These are phyloP conservation scores for Periconia sp. DNA, from an alignment of 2,329 filamentous ascomycete genomes.

Conservation along the genomic window DNA sequence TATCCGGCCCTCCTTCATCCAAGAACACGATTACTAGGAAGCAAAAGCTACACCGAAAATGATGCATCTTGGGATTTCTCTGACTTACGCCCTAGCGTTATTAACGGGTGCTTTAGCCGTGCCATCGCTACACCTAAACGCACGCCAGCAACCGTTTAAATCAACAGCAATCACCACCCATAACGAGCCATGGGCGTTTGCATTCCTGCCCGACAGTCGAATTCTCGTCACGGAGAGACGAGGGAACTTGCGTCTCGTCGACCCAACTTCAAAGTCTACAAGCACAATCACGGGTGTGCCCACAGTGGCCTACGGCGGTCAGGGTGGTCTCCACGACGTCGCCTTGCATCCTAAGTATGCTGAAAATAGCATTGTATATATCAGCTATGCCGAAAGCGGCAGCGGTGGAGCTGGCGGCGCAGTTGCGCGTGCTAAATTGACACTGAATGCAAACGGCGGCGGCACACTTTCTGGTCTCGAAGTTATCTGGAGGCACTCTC, in stretches of 20 bases:
- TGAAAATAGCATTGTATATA: slow-evolving; percentile 16
- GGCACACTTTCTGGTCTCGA: slow-evolving; percentile 17
- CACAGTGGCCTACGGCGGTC: slow-evolving; percentile 17
- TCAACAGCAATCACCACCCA: slow-evolving; percentile 16
- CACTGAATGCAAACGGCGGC: slow-evolving; percentile 12
- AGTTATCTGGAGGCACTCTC: slow-evolving; percentile 21
- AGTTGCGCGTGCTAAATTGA: slow-evolving; percentile 16
- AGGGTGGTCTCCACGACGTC: slow-evolving; percentile 19
- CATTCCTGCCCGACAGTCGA: slow-evolving; percentile 19
- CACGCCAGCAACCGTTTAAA: slow-evolving; percentile 19
- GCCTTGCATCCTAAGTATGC: slow-evolving; percentile 19
- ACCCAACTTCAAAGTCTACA: slow-evolving; percentile 12
- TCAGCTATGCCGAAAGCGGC: slow-evolving; percentile 20
- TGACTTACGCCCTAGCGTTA: slow-evolving; percentile 15
- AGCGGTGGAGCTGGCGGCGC: slow-evolving; percentile 15
- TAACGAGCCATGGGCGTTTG: slow-evolving; percentile 18
- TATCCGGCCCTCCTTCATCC: slow-evolving; percentile 5
- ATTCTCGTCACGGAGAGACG: slow-evolving; percentile 17
- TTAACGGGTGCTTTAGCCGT: slow-evolving; percentile 16
- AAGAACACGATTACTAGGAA: slow-evolving; percentile 7
- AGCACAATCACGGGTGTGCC: slow-evolving; percentile 19
- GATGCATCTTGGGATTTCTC: slow-evolving; percentile 17
- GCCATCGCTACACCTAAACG: slow-evolving; percentile 14
- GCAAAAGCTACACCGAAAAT: slow-evolving; percentile 5
- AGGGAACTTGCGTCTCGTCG: slow-evolving; percentile 17